Evolutionary conservation across 2,329 filamentous ascomycete genomes (phyloP), one percentile per base, ranked within the genome.

Genomic region (Penicillium sp.): DNA sequence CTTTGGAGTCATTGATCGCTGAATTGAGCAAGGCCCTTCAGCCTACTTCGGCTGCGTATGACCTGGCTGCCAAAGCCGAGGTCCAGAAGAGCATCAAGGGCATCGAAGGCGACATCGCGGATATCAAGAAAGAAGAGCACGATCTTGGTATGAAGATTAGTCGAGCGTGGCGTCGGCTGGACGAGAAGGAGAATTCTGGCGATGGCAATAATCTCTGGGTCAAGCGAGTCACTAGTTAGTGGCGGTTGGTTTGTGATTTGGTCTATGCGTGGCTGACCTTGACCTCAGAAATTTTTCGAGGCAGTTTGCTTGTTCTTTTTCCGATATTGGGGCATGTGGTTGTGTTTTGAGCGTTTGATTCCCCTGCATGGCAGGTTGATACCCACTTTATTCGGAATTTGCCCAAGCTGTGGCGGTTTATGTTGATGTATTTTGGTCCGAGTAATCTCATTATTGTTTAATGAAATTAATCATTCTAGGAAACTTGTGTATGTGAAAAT

Each of bases 1-100:
- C 93, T 74, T 85, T 93, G 68, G 83, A 85, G 69, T 86, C 82
- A 25, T 86, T 88, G 60, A 90, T 94, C 70, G 80, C 83, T 61
- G 89, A 93, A 72, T 87, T 93, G 80, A 91, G 87, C 58, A 86
- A 91, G 71, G 81, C 92, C 58, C 89, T 92, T 80, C 89, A 89
- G 41, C 86, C 82, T 36, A 85, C 83, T 61, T 79, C 91, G 39
- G 78, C 89, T 68, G 84, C 86, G 31, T 88, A 87, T 66, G 82
- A 86, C 9, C 83, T 89, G 49, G 86, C 90, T 64, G 81, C 81
- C 53, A 75, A 80, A 39, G 77, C 79, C 25, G 78, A 81, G 57
- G 82, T 84, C 61, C 83, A 83, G 69, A 78, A 75, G 66, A 91
- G 89, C 70, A 85, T 94, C 0, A 84, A 87, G 62, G 81, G 78